Base-by-base conservation (phyloP, 805 yeast species). In the Lipomyces chichibuensis region DNA sequence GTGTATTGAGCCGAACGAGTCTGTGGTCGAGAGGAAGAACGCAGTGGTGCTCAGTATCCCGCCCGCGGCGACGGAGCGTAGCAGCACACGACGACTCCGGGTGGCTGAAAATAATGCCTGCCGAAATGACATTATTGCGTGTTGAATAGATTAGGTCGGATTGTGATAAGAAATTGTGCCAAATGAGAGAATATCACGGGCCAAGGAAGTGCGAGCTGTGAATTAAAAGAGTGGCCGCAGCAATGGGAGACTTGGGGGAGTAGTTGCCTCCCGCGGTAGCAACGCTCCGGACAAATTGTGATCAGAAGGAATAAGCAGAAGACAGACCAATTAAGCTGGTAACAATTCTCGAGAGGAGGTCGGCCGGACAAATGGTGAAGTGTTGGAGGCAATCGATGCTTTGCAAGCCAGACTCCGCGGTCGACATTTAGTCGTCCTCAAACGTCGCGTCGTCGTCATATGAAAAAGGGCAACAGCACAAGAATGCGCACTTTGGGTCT, bases 41-140 rank as follows among this genome's bases (percentile, higher is more conserved):
- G 59, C 59, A 6, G 59, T 20, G 43, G 59, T 25, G 59, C 20
- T 27, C n/a, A 56, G 37, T 7, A 32, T 32, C 11, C 59, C 59
- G 27, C 59, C 59, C 3, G 59, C 59, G 11, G 59, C 59, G 6
- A 56, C 59, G 8, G 59, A 32, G n/a, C 43, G 25, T 3, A 56
- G 20, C 13, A 56, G 27, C 6, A 56, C 23, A 14, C 43, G 37
- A 13, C 46, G 33, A 25, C 11, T 20, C 43, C 59, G 14, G 8
- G 59, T 13, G 14, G 39, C 27, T 13, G 43, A 20, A 17, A 32
- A 25, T 13, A 32, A 29, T 27, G 39, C 39, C 35, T 39, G 59
- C 3, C 59, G 33, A 33, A 33, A 32, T 14, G 33, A 56, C 59
- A 56, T 56, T 20, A 14, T 23, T n/a, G 23, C 11, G 53, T 49